Conservation (phyloP, 2,329 filamentous ascomycete genomes). For the Hortaea werneckii region DNA sequence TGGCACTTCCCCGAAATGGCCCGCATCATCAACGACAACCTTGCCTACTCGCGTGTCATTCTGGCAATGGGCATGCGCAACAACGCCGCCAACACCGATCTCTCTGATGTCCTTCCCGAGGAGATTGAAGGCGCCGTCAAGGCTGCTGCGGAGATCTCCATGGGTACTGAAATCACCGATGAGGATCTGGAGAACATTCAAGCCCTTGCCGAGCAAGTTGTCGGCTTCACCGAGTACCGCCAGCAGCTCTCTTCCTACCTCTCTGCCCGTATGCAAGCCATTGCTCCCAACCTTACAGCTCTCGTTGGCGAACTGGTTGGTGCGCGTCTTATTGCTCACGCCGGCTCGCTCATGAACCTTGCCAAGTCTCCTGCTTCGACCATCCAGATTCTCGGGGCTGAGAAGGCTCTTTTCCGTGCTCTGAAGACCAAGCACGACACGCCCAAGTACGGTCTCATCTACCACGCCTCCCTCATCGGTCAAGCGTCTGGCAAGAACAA, state of each 20-base stretch:
- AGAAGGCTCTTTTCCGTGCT: conserved; percentile 96
- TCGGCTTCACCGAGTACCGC: conserved; percentile 84
- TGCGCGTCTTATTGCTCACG: conserved; percentile 86
- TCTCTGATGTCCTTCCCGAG: conserved; percentile 86
- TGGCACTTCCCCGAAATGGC: conserved; percentile 99
- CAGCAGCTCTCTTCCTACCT: conserved; percentile 81
- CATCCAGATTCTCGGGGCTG: conserved; percentile 94
- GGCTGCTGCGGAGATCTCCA: conserved; percentile 88
- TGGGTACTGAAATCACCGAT: conserved; percentile 93
- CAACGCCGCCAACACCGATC: conserved; percentile 63
- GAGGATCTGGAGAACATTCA: conserved; percentile 91
- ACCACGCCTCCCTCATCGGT: conserved; percentile 85
- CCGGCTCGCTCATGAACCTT: conserved; percentile 86
- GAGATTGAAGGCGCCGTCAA: conserved; percentile 90
- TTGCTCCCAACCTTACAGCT: conserved; percentile 89
- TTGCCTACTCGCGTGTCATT: conserved; percentile 84
- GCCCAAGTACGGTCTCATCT: conserved; percentile 93
- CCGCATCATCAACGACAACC: conserved; percentile 93
- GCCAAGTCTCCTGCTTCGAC: conserved; percentile 93
- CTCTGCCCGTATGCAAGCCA: conserved; percentile 86
- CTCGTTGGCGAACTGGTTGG: conserved; percentile 90
- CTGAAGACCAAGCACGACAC: conserved; percentile 99
- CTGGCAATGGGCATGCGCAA: conserved; percentile 81
- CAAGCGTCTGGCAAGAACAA: conserved; percentile 98
- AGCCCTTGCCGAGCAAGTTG: conserved; percentile 83